Evolutionary conservation across 2,329 filamentous ascomycete species (phyloP).

Genomic region (Aureobasidium namibiae): DNA sequence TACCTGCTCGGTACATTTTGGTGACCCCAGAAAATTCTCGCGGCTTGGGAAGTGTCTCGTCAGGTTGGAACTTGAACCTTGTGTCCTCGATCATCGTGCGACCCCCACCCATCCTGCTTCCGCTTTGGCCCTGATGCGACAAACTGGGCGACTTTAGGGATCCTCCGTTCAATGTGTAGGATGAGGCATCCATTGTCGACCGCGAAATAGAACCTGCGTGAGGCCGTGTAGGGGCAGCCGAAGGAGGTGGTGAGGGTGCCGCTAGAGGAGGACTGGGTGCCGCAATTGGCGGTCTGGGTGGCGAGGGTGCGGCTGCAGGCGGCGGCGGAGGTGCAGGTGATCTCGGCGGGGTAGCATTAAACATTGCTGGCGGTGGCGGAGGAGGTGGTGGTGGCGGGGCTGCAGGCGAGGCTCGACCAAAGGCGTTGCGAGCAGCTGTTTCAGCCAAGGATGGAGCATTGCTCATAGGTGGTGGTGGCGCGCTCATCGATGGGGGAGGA

Average conservation of each 20-base stretch:
- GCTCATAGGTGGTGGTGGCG: constrained; percentile 23
- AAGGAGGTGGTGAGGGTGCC: constrained; percentile 25
- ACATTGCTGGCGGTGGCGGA: constrained; percentile 55
- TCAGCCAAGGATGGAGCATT: neutral
- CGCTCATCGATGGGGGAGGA: constrained; percentile 3
- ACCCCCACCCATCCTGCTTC: neutral
- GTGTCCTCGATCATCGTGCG: constrained; percentile 59
- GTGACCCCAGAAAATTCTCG: constrained; percentile 66
- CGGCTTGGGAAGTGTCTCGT: constrained; percentile 74
- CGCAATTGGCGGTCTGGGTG: constrained; percentile 58
- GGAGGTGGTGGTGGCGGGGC: constrained; percentile 44
- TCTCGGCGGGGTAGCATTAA: constrained; percentile 56
- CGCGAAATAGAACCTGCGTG: constrained; percentile 13
- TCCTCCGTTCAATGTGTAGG: constrained; percentile 33
- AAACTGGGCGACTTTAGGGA: constrained; percentile 8
- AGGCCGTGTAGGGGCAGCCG: constrained; percentile 22
- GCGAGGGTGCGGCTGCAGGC: constrained; percentile 29
- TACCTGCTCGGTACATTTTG: constrained; percentile 78
- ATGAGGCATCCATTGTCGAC: constrained; percentile 20
- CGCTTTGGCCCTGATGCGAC: constrained; percentile 4
- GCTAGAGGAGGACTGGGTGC: constrained; percentile 31
- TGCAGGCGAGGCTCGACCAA: constrained; percentile 33
- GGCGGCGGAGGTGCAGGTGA: constrained; percentile 60
- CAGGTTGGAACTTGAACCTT: constrained; percentile 81
- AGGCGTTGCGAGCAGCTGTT: constrained; percentile 7